Base-by-base conservation (phyloP, 495 filamentous ascomycete species). In the Cenococcum geophilum region DNA sequence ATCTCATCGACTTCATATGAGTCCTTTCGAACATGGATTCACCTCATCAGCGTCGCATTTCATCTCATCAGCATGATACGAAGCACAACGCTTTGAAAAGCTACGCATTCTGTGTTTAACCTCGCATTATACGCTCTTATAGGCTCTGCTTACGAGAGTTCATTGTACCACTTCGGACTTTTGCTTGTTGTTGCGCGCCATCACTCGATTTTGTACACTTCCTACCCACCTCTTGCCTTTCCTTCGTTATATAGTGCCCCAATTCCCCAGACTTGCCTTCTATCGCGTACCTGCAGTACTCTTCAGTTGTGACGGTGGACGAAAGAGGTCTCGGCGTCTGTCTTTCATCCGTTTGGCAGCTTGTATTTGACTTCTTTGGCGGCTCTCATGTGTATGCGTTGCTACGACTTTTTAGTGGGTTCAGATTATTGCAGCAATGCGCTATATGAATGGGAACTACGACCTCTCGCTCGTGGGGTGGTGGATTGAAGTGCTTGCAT, bases 361-460 rank as follows among this genome's bases (percentile, higher is more conserved):
- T 52, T 27, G 49, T 23, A 23, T 16, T 52, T 23, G 18, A 16
- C 23, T 52, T 32, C 20, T 52, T 52, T 1, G 40, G 40, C 18
- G 40, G 40, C 18, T 45, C 40, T 14, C 18, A 14, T 14, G 40
- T 45, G 40, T 6, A 32, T 32, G 27, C 6, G 27, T 32, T 2
- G 6, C 27, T 32, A 32, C 27, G 27, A 32, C 27, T 22, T 5
- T 14, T 27, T 9, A 32, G 25, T 27, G 49, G 23, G 16, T 52
- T 25, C 49, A 52, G 49, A 52, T 20, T 52, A 52, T 52, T 52
- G 49, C 49, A 52, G 49, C 49, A 52, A 52, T 52, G 49, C 49
- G 18, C 25, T 23, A 22, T 27, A 20, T 27, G 49, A 16, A 49
- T 32, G 27, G 27, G 20, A 52, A 32, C 20, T 23, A 25, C 20